Conservation (phyloP, 768 basidiomycete species). For the Trametes sanguinea region DNA sequence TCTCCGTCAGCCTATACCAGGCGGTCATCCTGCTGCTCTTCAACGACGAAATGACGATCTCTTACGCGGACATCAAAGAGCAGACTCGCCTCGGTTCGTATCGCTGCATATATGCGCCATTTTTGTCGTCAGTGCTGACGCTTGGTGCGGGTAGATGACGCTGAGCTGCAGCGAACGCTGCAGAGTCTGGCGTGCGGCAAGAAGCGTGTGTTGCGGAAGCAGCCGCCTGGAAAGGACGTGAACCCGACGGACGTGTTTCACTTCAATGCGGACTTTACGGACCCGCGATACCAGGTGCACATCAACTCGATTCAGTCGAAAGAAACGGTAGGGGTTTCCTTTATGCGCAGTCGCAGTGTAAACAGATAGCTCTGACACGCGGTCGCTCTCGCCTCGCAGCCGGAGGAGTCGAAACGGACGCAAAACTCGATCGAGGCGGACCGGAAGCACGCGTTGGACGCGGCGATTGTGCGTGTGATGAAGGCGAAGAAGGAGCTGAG, state of each 20-base stretch:
- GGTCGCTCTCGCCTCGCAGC: slow-evolving; percentile 42
- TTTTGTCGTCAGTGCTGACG: slow-evolving; percentile 25
- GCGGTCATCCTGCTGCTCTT: slow-evolving; percentile 85
- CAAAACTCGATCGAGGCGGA: slow-evolving; percentile 86
- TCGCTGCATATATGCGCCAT: too few relatives aligned
- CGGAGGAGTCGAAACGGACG: slow-evolving; percentile 83
- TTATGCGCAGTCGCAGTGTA: neutral
- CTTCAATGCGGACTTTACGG: slow-evolving; percentile 83
- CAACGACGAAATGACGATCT: slow-evolving; percentile 63
- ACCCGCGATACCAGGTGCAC: slow-evolving; percentile 76
- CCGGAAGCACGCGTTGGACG: slow-evolving; percentile 83
- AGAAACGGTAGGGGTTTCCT: slow-evolving; percentile 64
- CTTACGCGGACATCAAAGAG: slow-evolving; percentile 67
- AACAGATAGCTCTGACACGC: neutral
- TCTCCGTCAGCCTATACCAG: slow-evolving; percentile 90
- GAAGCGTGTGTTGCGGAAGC: slow-evolving; percentile 83
- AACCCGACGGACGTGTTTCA: slow-evolving; percentile 72
- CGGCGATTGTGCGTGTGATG: slow-evolving; percentile 96
- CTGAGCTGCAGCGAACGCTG: slow-evolving; percentile 77
- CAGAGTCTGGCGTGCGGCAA: slow-evolving; percentile 93
- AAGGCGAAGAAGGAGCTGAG: slow-evolving; percentile 86
- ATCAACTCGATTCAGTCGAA: slow-evolving; percentile 97
- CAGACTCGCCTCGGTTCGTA: slow-evolving; percentile 72
- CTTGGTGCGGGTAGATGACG: slow-evolving; percentile 51
- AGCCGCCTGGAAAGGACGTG: slow-evolving; percentile 78